A percentile compares a stretch with the other conserved stretches of the same genome.
phyloP scores from a whole-genome alignment of 2,329 filamentous ascomycete genomes.

The Sodiomyces alkalinus region DNA sequence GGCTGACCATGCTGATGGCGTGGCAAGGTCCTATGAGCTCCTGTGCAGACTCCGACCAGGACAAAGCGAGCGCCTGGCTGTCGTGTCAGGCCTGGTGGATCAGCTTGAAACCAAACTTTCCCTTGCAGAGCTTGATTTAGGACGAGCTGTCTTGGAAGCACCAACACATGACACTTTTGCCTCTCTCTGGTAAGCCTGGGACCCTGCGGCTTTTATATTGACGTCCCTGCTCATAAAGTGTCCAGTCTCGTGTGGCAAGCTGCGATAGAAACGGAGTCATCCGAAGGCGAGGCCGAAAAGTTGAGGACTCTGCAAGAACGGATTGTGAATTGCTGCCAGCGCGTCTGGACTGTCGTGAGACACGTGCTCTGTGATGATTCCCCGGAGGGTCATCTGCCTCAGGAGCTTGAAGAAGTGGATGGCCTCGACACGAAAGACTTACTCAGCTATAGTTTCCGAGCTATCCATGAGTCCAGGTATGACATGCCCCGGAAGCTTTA shows the following conservation, averaged over 20 bases:
- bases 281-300: constrained; percentile 17
- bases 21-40: constrained; percentile 62
- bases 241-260: constrained; percentile 39
- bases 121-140: constrained; percentile 49
- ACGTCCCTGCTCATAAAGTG: too few relatives aligned
- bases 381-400: constrained; percentile 72
- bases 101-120: constrained; percentile 50
- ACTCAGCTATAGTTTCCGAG: constrained; percentile 87
- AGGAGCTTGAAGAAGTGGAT: constrained; percentile 57
- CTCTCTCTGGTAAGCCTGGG: constrained; percentile 38
- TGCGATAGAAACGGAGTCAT: constrained; percentile 24
- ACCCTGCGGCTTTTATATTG: too few relatives aligned
- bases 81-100: constrained; percentile 43
- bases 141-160: constrained; percentile 46
- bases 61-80: constrained; percentile 23
- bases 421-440: constrained; percentile 75
- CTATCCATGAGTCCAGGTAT: constrained; percentile 85
- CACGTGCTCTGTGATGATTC: constrained; percentile 83
- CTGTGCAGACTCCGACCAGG: constrained; percentile 41
- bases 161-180: constrained; percentile 59
- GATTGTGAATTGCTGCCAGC: constrained; percentile 43
- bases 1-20: constrained; percentile 84
- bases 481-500: constrained; percentile 4
- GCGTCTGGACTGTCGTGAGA: constrained; percentile 65
- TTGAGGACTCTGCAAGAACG: constrained; percentile 32